Evolutionary conservation across 345 rosid genomes (phyloP).

Genomic region (Gossypioides kirkii): DNA sequence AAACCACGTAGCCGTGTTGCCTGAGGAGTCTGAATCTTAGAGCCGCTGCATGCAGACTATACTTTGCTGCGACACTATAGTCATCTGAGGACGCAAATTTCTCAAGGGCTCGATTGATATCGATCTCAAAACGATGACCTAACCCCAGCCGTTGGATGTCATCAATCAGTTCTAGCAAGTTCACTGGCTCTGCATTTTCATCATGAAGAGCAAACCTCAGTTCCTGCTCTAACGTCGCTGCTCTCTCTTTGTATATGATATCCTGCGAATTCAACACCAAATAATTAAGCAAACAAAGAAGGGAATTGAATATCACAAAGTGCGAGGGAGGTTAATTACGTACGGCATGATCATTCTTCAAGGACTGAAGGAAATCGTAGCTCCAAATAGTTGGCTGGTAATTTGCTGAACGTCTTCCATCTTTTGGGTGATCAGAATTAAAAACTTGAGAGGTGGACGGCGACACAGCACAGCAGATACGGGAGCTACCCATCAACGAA

Average conservation of each 20-base stretch:
- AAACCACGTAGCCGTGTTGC: slow-evolving; percentile 38
- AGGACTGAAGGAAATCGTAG: slow-evolving; percentile 10
- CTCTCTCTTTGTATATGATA: slow-evolving; percentile 4
- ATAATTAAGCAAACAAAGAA: neutral
- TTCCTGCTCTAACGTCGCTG: slow-evolving; percentile 24
- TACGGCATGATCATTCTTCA: neutral
- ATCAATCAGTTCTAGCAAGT: slow-evolving; percentile 33
- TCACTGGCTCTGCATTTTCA: slow-evolving; percentile 9
- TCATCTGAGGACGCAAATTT: neutral
- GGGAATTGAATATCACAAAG: neutral
- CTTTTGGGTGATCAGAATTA: neutral
- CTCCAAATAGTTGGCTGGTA: slow-evolving; percentile 11
- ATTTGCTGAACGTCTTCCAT: slow-evolving; percentile 5
- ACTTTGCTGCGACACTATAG: neutral
- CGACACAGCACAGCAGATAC: neutral
- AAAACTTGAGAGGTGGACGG: neutral
- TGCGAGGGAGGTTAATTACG: neutral
- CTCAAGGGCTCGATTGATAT: slow-evolving; percentile 23
- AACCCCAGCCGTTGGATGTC: slow-evolving; percentile 41
- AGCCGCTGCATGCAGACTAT: slow-evolving; percentile 26
- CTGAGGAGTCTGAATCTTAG: slow-evolving; percentile 43
- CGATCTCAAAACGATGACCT: slow-evolving; percentile 27
- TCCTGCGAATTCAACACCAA: slow-evolving; percentile 16
- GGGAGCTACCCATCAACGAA: neutral
- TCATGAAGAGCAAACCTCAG: slow-evolving; percentile 19